Evolutionary conservation across 495 filamentous ascomycete genomes (phyloP).

Genomic region (Aspergillus carlsbadensis): DNA sequence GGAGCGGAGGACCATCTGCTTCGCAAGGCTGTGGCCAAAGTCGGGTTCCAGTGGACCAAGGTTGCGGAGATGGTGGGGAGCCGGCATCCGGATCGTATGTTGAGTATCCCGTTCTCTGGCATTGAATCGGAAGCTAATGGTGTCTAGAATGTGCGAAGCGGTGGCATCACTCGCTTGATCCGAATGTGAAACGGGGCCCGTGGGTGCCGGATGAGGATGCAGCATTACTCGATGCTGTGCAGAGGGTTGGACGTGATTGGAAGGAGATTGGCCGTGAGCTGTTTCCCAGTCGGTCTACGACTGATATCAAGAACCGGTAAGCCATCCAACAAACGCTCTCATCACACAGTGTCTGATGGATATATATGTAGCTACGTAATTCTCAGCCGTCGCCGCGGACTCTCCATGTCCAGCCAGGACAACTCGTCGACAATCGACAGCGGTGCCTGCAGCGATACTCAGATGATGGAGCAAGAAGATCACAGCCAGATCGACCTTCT

Average conservation of each 20-base stretch:
- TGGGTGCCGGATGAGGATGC: conserved; percentile 23
- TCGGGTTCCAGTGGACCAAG: conserved; percentile 24
- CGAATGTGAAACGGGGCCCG: conserved; percentile 19
- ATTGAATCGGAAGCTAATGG: not conserved
- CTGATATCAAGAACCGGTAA: conserved; percentile 25
- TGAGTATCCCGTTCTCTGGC: too few species aligned
- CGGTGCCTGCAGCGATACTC: not conserved
- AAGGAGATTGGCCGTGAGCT: conserved; percentile 16
- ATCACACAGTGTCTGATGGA: too few species aligned
- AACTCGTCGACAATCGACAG: not conserved
- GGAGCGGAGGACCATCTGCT: conserved; percentile 22
- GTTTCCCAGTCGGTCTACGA: conserved; percentile 18
- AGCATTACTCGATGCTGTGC: conserved; percentile 11
- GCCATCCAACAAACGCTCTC: not conserved
- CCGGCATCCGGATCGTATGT: conserved; percentile 26
- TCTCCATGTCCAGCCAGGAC: not conserved
- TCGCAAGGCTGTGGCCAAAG: conserved; percentile 15
- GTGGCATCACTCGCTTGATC: conserved; percentile 25
- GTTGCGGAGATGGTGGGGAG: conserved; percentile 24
- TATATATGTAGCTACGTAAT: not conserved
- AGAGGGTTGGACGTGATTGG: conserved; percentile 14
- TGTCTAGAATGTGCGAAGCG: conserved; percentile 26
- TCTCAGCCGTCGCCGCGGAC: not conserved
- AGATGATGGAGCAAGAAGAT: not conserved
- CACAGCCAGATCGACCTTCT: not conserved